Evolutionary conservation across 768 basidiomycete species (phyloP).

Genomic region (Tricholoma sp.): DNA sequence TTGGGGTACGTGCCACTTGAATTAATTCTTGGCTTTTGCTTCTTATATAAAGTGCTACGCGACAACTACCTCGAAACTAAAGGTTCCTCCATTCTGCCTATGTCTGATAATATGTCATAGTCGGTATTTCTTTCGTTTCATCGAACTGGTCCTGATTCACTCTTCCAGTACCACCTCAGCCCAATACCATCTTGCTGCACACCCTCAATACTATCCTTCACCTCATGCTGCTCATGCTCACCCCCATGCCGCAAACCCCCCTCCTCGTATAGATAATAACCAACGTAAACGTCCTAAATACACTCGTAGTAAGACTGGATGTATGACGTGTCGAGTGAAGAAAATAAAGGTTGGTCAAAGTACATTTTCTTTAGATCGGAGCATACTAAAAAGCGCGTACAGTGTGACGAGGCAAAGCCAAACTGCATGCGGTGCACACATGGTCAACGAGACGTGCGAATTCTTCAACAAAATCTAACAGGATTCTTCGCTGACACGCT

Average conservation of each 20-base stretch:
- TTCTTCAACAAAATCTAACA: background rate
- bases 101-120: slow-evolving; percentile 55
- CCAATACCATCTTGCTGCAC: slow-evolving; percentile 34
- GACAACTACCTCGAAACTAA: slow-evolving; percentile 29
- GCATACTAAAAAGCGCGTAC: slow-evolving; percentile 5
- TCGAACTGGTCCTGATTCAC: slow-evolving; percentile 17
- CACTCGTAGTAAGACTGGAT: slow-evolving; percentile 91
- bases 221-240: slow-evolving; percentile 36
- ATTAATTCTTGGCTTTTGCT: slow-evolving; percentile 36
- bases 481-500: slow-evolving; percentile 4
- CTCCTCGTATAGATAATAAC: slow-evolving; percentile 43
- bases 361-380: background rate
- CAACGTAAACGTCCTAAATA: slow-evolving; percentile 87
- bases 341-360: slow-evolving; percentile 79
- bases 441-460: slow-evolving; percentile 74
- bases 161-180: slow-evolving; percentile 29
- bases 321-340: slow-evolving; percentile 88
- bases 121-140: slow-evolving; percentile 26
- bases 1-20: slow-evolving; percentile 37
- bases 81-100: slow-evolving; percentile 34
- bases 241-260: slow-evolving; percentile 44
- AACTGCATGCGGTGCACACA: slow-evolving; percentile 83
- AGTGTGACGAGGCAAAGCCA: slow-evolving; percentile 93
- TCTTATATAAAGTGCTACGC: slow-evolving; percentile 51
- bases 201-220: slow-evolving; percentile 34